Percentiles rank a stretch among this genome's conserved stretches.
phyloP scores from a whole-genome alignment of 208 protist species.

The Porcisia deanei region DNA sequence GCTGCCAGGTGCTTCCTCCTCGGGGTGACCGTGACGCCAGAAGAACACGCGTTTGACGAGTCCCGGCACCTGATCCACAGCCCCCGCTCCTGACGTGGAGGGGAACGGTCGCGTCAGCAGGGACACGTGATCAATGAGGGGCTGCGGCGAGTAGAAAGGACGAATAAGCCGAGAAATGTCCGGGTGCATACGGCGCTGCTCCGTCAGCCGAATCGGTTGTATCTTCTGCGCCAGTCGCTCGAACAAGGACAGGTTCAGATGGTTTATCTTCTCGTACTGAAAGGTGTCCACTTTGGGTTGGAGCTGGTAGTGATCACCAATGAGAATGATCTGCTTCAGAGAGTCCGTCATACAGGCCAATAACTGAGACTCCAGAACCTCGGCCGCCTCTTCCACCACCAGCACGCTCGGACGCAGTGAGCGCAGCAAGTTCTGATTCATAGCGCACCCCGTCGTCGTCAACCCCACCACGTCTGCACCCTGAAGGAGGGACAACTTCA shows the following conservation, averaged over 20 bases:
- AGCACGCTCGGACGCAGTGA: slow-evolving; percentile 84
- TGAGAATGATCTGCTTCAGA: slow-evolving; percentile 89
- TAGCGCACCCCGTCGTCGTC: slow-evolving; percentile 93
- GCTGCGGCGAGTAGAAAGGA: slow-evolving; percentile 81
- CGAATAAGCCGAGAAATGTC: slow-evolving; percentile 80
- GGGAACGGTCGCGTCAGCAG: slow-evolving; percentile 65
- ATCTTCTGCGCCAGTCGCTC: slow-evolving; percentile 70
- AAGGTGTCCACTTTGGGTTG: slow-evolving; percentile 92
- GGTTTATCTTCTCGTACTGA: slow-evolving; percentile 85
- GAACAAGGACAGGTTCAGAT: slow-evolving; percentile 90
- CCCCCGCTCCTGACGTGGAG: slow-evolving; percentile 34
- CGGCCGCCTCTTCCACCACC: slow-evolving; percentile 94
- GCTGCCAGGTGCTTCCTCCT: slow-evolving; percentile 76
- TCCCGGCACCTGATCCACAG: slow-evolving; percentile 60
- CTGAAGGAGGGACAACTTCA: slow-evolving; percentile 73
- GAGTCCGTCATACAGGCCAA: slow-evolving; percentile 92
- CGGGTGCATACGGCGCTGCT: slow-evolving; percentile 93
- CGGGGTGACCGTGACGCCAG: slow-evolving; percentile 85
- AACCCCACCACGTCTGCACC: slow-evolving; percentile 92
- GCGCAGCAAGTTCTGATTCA: slow-evolving; percentile 88
- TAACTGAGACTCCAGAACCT: slow-evolving; percentile 93
- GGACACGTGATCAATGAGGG: slow-evolving; percentile 61
- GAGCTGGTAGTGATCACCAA: slow-evolving; percentile 94
- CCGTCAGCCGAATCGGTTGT: slow-evolving; percentile 73
- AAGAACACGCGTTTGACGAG: slow-evolving; percentile 83